These are phyloP conservation scores for Carpinus viminea DNA, from an alignment of 306 rosid genomes.

Conservation along the genomic window DNA sequence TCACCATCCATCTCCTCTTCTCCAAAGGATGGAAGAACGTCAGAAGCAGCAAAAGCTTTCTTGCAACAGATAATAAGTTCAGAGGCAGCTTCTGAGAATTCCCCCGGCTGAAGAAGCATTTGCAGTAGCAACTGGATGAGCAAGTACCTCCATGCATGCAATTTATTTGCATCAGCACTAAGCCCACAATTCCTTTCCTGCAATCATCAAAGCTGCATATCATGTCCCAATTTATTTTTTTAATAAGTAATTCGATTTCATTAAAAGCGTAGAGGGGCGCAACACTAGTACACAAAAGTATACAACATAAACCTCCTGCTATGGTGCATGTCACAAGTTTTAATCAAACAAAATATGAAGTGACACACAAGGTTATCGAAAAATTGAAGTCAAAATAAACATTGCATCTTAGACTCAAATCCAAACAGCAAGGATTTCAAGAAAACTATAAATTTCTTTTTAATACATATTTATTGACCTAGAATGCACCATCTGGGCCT, in stretches of 20 bases:
- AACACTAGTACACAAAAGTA: too few species aligned
- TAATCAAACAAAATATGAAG: neutral
- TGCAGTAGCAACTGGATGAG: slow-evolving; percentile 88
- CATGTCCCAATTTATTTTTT: neutral
- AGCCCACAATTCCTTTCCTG: slow-evolving; percentile 75
- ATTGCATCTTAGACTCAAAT: neutral
- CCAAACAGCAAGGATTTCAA: neutral
- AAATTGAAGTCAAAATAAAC: slow-evolving; percentile 2
- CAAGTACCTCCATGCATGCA: slow-evolving; percentile 79
- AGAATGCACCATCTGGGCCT: neutral
- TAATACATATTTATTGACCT: neutral
- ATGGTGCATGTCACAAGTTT: neutral
- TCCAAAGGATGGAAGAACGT: slow-evolving; percentile 60
- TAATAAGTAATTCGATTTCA: too few species aligned
- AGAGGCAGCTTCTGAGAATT: slow-evolving; percentile 78
- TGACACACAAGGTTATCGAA: slow-evolving; percentile 7
- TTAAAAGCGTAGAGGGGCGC: too few species aligned
- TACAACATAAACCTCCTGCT: too few species aligned
- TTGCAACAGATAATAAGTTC: slow-evolving; percentile 81
- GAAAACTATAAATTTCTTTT: neutral
- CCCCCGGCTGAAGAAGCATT: slow-evolving; percentile 82
- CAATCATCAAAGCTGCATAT: slow-evolving; percentile 18
- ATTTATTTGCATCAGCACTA: slow-evolving; percentile 50
- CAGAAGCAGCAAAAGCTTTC: slow-evolving; percentile 63
- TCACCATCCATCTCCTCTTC: slow-evolving; percentile 65